phyloP scores from a whole-genome alignment of 306 rosid genomes.

The Cucurbita moschata region DNA sequence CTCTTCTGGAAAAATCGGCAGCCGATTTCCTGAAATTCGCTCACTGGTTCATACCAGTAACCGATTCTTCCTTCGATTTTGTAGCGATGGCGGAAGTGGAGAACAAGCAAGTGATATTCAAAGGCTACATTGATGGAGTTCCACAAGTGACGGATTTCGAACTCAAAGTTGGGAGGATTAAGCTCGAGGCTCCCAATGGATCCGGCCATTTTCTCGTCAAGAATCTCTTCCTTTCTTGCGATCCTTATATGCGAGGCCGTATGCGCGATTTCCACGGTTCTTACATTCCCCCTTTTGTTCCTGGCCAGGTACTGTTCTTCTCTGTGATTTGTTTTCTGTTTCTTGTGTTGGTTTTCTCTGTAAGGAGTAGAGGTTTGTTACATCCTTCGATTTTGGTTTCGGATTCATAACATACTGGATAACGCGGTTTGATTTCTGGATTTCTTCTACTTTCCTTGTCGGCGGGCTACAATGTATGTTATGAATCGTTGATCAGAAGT shows the following conservation, averaged over 20 bases:
- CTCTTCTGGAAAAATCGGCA: not conserved
- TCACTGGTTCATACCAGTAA: not conserved
- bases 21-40: not conserved
- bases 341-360: not conserved
- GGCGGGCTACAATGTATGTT: not conserved
- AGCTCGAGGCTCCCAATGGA: slow-evolving; percentile 22
- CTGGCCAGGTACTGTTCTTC: slow-evolving; percentile 23
- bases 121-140: slow-evolving; percentile 19
- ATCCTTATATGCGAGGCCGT: slow-evolving; percentile 45
- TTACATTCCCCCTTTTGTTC: slow-evolving; percentile 26
- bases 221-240: slow-evolving; percentile 44
- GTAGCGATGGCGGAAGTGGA: slow-evolving; percentile 4
- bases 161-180: slow-evolving; percentile 9
- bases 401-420: not conserved
- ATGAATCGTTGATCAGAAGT: not conserved
- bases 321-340: not conserved
- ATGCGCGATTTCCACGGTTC: slow-evolving; percentile 35
- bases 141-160: slow-evolving; percentile 34
- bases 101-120: slow-evolving; percentile 38
- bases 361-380: not conserved
- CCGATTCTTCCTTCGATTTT: not conserved
- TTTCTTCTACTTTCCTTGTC: not conserved
- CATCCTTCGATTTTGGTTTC: not conserved
- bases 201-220: slow-evolving; percentile 26
- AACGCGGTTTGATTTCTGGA: not conserved